A percentile compares a stretch with the other conserved stretches of the same genome.
Conservation (phyloP, 2,329 filamentous ascomycete species). For the Ophiostoma perfectum region DNA sequence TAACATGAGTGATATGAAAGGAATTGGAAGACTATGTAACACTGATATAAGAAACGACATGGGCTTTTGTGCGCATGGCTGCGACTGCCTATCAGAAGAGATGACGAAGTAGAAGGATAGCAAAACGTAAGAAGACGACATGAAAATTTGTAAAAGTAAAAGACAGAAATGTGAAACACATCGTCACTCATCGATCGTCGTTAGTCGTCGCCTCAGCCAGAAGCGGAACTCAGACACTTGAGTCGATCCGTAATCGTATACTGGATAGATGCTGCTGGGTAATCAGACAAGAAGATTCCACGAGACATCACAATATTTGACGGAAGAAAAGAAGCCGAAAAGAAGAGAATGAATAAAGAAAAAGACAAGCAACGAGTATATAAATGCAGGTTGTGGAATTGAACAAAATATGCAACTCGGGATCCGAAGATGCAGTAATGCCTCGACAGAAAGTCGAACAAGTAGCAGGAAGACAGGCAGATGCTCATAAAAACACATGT, state of each 20-base stretch:
- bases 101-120: not conserved
- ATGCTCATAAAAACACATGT: not conserved
- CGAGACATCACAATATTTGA: conserved; percentile 1
- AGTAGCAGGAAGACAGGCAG: not conserved
- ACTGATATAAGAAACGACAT: not conserved
- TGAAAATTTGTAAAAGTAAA: not conserved
- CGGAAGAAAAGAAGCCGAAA: not conserved
- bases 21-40: too few relatives aligned
- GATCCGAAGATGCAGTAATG: not conserved
- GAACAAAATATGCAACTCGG: not conserved
- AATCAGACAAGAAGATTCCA: not conserved
- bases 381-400: not conserved
- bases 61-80: not conserved
- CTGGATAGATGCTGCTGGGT: not conserved
- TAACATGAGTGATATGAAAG: too few relatives aligned
- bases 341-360: not conserved
- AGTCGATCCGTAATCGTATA: not conserved
- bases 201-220: conserved; percentile 9
- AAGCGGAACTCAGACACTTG: not conserved
- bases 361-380: conserved; percentile 1
- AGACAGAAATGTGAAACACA: not conserved
- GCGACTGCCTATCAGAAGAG: not conserved
- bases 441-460: not conserved
- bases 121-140: not conserved
- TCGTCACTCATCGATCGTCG: conserved; percentile 4